Percentiles rank a stretch among this genome's conserved stretches.
phyloP scores from a whole-genome alignment of 2,329 filamentous ascomycete genomes.

The Colletotrichum cordylinicola region DNA sequence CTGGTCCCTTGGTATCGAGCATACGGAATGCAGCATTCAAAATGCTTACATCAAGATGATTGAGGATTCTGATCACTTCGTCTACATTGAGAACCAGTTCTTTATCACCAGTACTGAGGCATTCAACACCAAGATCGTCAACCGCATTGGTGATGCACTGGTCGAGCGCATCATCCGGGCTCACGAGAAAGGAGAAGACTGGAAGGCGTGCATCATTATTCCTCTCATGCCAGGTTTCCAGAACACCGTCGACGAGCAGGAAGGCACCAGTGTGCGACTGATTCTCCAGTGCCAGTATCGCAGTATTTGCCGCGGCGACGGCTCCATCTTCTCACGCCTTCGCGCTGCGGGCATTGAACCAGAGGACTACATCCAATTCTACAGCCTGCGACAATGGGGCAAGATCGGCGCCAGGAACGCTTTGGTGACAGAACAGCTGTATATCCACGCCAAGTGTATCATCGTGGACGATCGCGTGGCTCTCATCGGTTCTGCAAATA shows the following conservation, averaged over 20 bases:
- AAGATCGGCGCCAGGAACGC: conserved; percentile 79
- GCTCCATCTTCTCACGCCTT: conserved; percentile 89
- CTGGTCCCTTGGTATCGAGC: conserved; percentile 91
- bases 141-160: conserved; percentile 91
- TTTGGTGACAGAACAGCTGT: conserved; percentile 93
- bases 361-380: conserved; percentile 95
- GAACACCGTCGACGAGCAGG: conserved; percentile 91
- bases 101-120: conserved; percentile 94
- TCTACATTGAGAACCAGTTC: conserved; percentile 99
- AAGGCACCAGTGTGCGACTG: conserved; percentile 90
- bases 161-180: conserved; percentile 91
- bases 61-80: conserved; percentile 92
- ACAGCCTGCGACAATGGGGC: conserved; percentile 90
- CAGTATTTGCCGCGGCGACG: conserved; percentile 91
- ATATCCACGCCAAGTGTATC: conserved; percentile 98
- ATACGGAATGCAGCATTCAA: conserved; percentile 93
- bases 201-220: conserved; percentile 89
- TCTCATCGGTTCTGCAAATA: conserved; percentile 96
- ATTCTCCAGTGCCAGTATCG: conserved; percentile 98
- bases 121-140: conserved; percentile 85
- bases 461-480: conserved; percentile 92
- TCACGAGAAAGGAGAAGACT: conserved; percentile 82
- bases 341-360: conserved; percentile 84
- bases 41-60: conserved; percentile 95
- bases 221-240: conserved; percentile 99